phyloP scores from a whole-genome alignment of 768 basidiomycete genomes.

The Nidularia sp. region DNA sequence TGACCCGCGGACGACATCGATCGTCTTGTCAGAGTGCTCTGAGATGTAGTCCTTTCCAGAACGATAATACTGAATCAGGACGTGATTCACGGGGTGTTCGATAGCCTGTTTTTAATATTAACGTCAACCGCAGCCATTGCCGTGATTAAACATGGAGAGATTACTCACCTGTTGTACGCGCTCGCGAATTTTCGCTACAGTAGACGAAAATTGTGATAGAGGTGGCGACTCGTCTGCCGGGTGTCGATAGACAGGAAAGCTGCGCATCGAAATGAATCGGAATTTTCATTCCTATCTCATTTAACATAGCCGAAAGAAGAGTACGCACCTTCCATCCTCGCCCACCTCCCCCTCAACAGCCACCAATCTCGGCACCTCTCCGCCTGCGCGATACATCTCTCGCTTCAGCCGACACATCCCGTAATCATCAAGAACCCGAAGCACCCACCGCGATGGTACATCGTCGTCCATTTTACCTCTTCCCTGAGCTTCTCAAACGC shows the following conservation, averaged over 20 bases:
- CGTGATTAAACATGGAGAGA: not conserved
- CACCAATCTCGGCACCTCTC: slow-evolving; percentile 43
- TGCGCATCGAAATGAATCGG: not conserved
- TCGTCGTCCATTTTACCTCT: slow-evolving; percentile 71
- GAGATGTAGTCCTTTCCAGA: slow-evolving; percentile 79
- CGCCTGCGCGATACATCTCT: slow-evolving; percentile 38
- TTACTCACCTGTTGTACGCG: slow-evolving; percentile 48
- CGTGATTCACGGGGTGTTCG: slow-evolving; percentile 74
- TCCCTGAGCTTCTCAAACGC: slow-evolving; percentile 55
- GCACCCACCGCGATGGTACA: slow-evolving; percentile 68
- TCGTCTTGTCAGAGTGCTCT: slow-evolving; percentile 84
- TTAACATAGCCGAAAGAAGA: not conserved
- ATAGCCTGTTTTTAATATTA: slow-evolving; percentile 17
- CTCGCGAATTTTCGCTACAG: slow-evolving; percentile 59
- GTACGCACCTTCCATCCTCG: slow-evolving; percentile 33
- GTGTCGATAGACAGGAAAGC: slow-evolving; percentile 78
- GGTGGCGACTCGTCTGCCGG: slow-evolving; percentile 77
- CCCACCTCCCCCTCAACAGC: slow-evolving; percentile 30
- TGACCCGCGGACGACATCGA: slow-evolving; percentile 72
- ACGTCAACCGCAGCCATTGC: no score
- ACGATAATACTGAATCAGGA: slow-evolving; percentile 79
- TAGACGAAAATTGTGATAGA: slow-evolving; percentile 62
- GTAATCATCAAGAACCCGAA: not conserved
- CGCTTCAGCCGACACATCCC: not conserved
- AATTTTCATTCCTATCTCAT: not conserved